Percentiles rank a stretch among this genome's conserved stretches.
Conservation (phyloP, 495 filamentous ascomycete species). For the Chaetomium tenue region DNA sequence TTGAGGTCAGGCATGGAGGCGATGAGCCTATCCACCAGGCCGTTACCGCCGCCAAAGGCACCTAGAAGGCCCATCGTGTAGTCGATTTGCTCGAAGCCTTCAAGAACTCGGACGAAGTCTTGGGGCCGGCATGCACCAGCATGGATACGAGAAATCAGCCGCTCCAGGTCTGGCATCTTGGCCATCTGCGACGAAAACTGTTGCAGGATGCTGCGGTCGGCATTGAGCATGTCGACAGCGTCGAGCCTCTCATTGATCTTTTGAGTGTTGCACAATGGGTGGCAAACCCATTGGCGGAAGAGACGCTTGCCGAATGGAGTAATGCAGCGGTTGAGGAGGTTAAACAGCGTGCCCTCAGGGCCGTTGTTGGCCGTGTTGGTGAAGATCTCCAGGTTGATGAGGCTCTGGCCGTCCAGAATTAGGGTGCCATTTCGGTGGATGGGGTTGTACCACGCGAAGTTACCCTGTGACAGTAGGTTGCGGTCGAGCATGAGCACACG, state of each 20-base stretch:
- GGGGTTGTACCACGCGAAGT: constrained; percentile 89
- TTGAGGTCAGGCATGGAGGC: constrained; percentile 79
- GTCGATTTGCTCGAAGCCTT: constrained; percentile 97
- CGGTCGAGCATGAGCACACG: constrained; percentile 84
- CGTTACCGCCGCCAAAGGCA: constrained; percentile 66
- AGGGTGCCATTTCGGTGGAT: constrained; percentile 91
- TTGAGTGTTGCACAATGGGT: constrained; percentile 79
- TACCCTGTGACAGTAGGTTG: constrained; percentile 82
- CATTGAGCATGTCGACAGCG: constrained; percentile 89
- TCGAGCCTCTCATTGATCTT: constrained; percentile 95
- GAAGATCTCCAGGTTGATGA: constrained; percentile 97
- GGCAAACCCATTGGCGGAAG: constrained; percentile 97
- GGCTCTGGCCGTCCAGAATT: constrained; percentile 91
- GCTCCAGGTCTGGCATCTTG: constrained; percentile 91
- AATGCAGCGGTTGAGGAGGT: constrained; percentile 86
- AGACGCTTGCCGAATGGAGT: constrained; percentile 97
- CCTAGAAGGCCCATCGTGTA: constrained; percentile 79
- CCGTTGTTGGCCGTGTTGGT: constrained; percentile 90
- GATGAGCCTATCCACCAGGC: constrained; percentile 81
- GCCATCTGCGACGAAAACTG: constrained; percentile 80
- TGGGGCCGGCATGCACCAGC: constrained; percentile 82
- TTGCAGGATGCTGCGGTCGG: constrained; percentile 72
- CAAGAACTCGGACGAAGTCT: constrained; percentile 90
- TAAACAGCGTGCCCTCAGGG: constrained; percentile 81
- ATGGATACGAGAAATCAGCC: constrained; percentile 91